These are phyloP conservation scores for Zygotorulaspora danielsina DNA, from an alignment of 805 yeast species.

Conservation along the genomic window DNA sequence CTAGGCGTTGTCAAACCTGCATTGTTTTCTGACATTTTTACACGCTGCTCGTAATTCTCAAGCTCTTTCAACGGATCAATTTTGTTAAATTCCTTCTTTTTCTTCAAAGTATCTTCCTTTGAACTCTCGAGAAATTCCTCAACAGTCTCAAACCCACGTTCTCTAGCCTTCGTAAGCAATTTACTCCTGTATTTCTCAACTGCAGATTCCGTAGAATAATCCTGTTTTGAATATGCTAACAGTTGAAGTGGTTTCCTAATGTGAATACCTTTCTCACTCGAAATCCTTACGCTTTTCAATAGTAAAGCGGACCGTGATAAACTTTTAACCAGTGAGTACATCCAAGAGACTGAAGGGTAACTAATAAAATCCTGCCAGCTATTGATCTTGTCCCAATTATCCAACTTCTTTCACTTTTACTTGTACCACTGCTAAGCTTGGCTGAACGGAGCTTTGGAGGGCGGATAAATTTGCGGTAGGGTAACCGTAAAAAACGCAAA, in stretches of 20 bases:
- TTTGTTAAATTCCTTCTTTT: slow-evolving; percentile 52
- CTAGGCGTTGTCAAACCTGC: slow-evolving; percentile 15
- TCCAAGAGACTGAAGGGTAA: no score
- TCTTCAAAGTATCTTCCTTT: slow-evolving; percentile 55
- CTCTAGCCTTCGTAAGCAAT: slow-evolving; percentile 37
- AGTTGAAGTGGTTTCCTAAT: background rate
- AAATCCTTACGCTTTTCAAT: background rate
- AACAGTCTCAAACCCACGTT: slow-evolving; percentile 36
- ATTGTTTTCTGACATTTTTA: slow-evolving; percentile 23
- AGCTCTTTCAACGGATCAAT: slow-evolving; percentile 68
- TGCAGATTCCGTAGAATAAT: slow-evolving; percentile 25
- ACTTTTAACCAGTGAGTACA: background rate
- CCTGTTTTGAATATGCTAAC: slow-evolving; percentile 4
- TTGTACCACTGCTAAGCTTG: no score
- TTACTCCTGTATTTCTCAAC: slow-evolving; percentile 36
- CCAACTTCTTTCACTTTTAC: no score
- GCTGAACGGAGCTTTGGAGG: no score
- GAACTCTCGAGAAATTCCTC: slow-evolving; percentile 59
- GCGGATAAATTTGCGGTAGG: no score
- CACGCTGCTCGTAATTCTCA: slow-evolving; percentile 48
- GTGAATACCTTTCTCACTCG: background rate
- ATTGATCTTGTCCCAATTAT: no score
- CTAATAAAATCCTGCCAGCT: background rate
- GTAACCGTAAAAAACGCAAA: no score
- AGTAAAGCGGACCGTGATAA: background rate